These are phyloP conservation scores for Hymenoscyphus fraxineus DNA, from an alignment of 2,329 filamentous ascomycete genomes.

Conservation along the genomic window DNA sequence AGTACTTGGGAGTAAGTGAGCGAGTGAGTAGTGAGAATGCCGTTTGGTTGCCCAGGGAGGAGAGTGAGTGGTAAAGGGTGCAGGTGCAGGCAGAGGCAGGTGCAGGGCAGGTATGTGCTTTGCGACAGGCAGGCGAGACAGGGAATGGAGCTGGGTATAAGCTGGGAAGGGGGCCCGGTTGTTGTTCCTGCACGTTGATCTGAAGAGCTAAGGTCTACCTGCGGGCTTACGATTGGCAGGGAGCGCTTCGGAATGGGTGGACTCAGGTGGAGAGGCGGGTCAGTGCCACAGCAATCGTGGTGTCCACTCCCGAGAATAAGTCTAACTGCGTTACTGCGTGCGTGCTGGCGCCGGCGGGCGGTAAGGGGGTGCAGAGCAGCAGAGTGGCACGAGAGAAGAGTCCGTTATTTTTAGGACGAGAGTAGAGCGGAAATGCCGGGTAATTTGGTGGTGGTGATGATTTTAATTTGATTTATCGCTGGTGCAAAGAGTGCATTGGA, in stretches of 20 bases:
- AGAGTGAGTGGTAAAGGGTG: background rate
- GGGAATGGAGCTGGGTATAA: too few species aligned
- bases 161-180: slow-evolving; percentile 16
- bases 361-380: slow-evolving; percentile 14
- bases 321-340: background rate
- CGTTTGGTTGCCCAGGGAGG: slow-evolving; percentile 6
- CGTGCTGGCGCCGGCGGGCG: slow-evolving; percentile 8
- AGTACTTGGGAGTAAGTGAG: too few species aligned
- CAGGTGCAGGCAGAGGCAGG: background rate
- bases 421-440: slow-evolving; percentile 1
- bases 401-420: slow-evolving; percentile 16
- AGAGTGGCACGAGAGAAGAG: slow-evolving; percentile 6
- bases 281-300: slow-evolving; percentile 3
- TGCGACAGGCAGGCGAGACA: slow-evolving; percentile 21
- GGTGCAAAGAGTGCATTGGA: background rate
- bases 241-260: slow-evolving; percentile 29
- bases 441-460: background rate
- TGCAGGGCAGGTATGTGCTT: slow-evolving; percentile 6
- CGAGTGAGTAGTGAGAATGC: background rate
- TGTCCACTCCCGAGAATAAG: background rate
- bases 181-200: slow-evolving; percentile 34
- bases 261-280: slow-evolving; percentile 24
- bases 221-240: slow-evolving; percentile 24
- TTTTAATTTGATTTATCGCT: background rate
- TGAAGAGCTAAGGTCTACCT: slow-evolving; percentile 24